Evolutionary conservation across 345 rosid species (phyloP), one percentile per base, ranked within the genome.

Genomic region (Rhodamnia rubescens): DNA sequence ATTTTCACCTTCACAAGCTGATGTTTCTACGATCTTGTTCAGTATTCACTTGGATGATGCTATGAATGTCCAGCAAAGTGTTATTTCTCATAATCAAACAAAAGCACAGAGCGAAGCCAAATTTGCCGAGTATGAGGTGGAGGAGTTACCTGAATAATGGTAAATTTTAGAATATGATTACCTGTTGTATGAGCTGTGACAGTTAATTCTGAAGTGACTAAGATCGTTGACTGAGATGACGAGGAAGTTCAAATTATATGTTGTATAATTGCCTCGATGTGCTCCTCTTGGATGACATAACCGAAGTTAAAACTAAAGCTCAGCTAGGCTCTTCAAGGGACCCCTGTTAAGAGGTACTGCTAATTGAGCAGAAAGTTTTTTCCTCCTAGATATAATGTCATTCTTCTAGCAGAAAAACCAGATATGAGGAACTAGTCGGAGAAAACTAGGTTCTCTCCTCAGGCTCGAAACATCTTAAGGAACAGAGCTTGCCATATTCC

Each of bases 1-100:
- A 69, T 32, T 32, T 32, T 69, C 42, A 32, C 78, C 83, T 40
- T 84, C 88, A 55, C 83, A 29, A 74, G 86, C 86, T 75, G 84
- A 84, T 87, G 88, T 87, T 83, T 87, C 86, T 53, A 87, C 24
- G 20, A 84, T 84, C 57, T 75, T 36, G 84, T 54, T 84, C 47
- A 78, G 78, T 84, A 84, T 87, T 75, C 84, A 51, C 27, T 84
- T 50, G 86, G 54, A 58, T 80, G 84, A 84, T 78, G 86, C 83
- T 74, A 84, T 53, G 56, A 47, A 84, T 84, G 32, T 56, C 58
- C 84, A 84, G 80, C 86, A 84, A 87, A 74, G 80, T 84, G 49
- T 54, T 42, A 53, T 82, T 69, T 81, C 53, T 78, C 3, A 44
- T 57, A 55, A 24, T 12, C 8, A n/a, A 44, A 13, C 54, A 15